Conservation (phyloP, 108 stramenopile species). For the Hondaea fermentalgiana region DNA sequence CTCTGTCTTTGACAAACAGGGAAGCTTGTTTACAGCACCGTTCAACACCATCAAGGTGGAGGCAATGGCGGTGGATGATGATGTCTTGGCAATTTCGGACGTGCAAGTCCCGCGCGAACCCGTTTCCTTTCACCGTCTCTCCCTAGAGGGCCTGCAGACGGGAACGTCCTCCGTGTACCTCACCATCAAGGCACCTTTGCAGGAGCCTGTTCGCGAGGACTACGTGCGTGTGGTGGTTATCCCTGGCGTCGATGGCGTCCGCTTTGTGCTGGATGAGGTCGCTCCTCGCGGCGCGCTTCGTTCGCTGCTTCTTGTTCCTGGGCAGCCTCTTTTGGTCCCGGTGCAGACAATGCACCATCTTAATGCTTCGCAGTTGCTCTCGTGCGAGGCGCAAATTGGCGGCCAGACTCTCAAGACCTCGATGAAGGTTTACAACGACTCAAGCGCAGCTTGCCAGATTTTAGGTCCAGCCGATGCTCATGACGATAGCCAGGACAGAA, state of each 20-base stretch:
- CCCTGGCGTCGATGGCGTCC: not conserved
- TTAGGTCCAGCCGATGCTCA: not conserved
- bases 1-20: not conserved
- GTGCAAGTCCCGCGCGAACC: not conserved
- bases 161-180: not conserved
- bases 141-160: not conserved
- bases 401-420: not conserved
- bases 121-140: not conserved
- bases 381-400: not conserved
- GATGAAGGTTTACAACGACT: not conserved
- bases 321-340: not conserved
- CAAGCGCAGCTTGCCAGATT: not conserved
- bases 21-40: not conserved
- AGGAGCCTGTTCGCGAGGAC: not conserved
- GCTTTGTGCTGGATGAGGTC: not conserved
- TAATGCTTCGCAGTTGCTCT: not conserved
- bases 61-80: not conserved
- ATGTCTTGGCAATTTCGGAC: not conserved
- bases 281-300: not conserved
- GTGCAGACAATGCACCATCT: not conserved
- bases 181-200: not conserved
- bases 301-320: not conserved
- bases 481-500: not conserved
- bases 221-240: not conserved
- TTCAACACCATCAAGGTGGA: not conserved